phyloP scores from a whole-genome alignment of 805 yeast species.

The Sungouiella thailandica region DNA sequence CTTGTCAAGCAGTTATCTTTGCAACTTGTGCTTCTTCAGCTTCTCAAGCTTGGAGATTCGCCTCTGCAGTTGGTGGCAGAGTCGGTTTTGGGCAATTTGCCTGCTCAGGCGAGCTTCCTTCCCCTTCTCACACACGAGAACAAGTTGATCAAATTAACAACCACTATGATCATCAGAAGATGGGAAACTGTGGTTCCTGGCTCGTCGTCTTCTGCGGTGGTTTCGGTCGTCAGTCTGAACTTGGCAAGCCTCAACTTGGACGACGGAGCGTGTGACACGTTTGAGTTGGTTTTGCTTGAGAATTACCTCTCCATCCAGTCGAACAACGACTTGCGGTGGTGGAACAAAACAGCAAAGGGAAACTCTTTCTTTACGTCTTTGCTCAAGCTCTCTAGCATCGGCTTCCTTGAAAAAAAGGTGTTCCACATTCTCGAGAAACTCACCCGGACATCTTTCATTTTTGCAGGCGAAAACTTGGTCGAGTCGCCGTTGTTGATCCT shows the following conservation, averaged over 20 bases:
- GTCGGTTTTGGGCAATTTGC: slow-evolving; percentile 33
- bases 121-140: slow-evolving; percentile 40
- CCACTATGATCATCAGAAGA: slow-evolving; percentile 39
- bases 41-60: slow-evolving; percentile 32
- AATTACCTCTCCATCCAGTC: slow-evolving; percentile 50
- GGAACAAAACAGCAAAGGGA: slow-evolving; percentile 45
- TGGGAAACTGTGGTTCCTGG: slow-evolving; percentile 19
- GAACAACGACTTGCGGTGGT: slow-evolving; percentile 74
- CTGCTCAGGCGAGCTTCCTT: slow-evolving; percentile 36
- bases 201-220: slow-evolving; percentile 16
- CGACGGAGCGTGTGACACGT: slow-evolving; percentile 34
- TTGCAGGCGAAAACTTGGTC: slow-evolving; percentile 26
- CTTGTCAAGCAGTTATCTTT: slow-evolving; percentile 60
- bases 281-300: slow-evolving; percentile 56
- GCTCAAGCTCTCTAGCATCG: slow-evolving; percentile 37
- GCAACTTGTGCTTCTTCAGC: slow-evolving; percentile 58
- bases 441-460: slow-evolving; percentile 10
- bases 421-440: slow-evolving; percentile 10
- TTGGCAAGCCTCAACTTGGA: slow-evolving; percentile 9
- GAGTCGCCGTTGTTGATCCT: slow-evolving; percentile 55
- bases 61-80: slow-evolving; percentile 23
- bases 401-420: slow-evolving; percentile 7
- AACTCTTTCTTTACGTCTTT: slow-evolving; percentile 66
- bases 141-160: slow-evolving; percentile 43
- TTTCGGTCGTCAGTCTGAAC: slow-evolving; percentile 5